Base-by-base conservation (phyloP, 306 rosid genomes). In the Prunus davidiana region DNA sequence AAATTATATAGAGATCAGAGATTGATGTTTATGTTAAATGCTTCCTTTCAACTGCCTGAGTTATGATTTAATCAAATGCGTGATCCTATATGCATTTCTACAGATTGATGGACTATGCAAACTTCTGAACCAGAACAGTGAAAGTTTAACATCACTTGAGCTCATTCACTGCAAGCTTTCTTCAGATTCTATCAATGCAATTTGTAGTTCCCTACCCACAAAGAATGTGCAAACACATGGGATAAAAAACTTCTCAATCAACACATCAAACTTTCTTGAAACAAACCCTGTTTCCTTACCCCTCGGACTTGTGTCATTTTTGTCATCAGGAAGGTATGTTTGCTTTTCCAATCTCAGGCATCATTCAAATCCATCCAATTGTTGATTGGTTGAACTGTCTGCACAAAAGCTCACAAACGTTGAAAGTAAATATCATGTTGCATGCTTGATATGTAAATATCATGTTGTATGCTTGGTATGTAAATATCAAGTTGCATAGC, bases 101-200 rank as follows among this genome's bases (percentile, higher is more conserved):
- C 91, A 92, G 97, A 79, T 95, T 84, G 84, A 85, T 83, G 96
- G 88, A 75, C 71, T 92, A 50, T 90, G 96, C 90, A 82, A 87
- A 86, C 95, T 92, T 84, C 87, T 95, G 76, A 56, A 78, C 76
- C 93, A 89, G 81, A 90, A 89, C 72, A 79, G 77, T 56, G 88
- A 89, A 84, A 90, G 89, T 38, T 89, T 95, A 78, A 85, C 86
- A 18, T 86, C 96, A 6, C 85, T 95, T 82, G 96, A 92, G 74
- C 86, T 95, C 82, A 67, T 80, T 87, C 86, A 90, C 89, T 92
- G 97, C 83, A 82, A 67, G 73, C 76, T 92, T 82, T 90, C 91
- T 64, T 72, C 83, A 57, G 76, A 80, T 72, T 88, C 80, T 79
- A 24, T 94, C 15, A 77, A 87, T 69, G 83, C 78, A 72, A 78